Percentiles rank a stretch among this genome's conserved stretches.
These are phyloP conservation scores for Colletotrichum aenigma DNA, from an alignment of 2,329 filamentous ascomycete species.

Conservation along the genomic window DNA sequence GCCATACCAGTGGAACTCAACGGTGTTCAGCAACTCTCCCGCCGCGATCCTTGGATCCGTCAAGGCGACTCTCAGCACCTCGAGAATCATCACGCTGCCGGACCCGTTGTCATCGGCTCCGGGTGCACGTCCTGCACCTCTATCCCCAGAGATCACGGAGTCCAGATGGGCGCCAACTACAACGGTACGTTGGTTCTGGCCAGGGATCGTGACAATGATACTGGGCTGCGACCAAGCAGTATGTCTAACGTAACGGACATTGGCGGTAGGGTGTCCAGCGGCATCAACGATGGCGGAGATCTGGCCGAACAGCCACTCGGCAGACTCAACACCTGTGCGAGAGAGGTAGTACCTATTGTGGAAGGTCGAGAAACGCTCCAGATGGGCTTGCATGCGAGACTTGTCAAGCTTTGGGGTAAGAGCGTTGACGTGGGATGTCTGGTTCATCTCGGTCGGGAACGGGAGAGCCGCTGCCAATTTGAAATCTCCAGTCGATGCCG, in stretches of 20 bases:
- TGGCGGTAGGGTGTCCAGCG: conserved; percentile 65
- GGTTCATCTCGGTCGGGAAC: conserved; percentile 23
- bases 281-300: conserved; percentile 66
- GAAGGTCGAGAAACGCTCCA: conserved; percentile 66
- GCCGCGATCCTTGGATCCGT: conserved; percentile 64
- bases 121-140: conserved; percentile 72
- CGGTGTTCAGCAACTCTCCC: conserved; percentile 71
- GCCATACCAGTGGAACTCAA: conserved; percentile 89
- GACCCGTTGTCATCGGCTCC: conserved; percentile 78
- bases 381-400: conserved; percentile 1
- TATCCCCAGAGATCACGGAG: conserved; percentile 78
- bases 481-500: not conserved
- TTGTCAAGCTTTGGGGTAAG: conserved; percentile 12
- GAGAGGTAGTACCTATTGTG: conserved; percentile 72
- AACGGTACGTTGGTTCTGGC: conserved; percentile 70
- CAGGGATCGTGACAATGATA: conserved; percentile 82
- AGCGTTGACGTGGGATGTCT: conserved; percentile 21
- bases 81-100: conserved; percentile 79
- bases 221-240: conserved; percentile 73
- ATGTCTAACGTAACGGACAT: conserved; percentile 69
- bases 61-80: conserved; percentile 75
- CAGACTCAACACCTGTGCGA: conserved; percentile 70
- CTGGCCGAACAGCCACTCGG: conserved; percentile 73
- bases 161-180: conserved; percentile 83
- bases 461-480: conserved; percentile 12